phyloP scores from a whole-genome alignment of 768 basidiomycete genomes.

The Mycena indigotica region DNA sequence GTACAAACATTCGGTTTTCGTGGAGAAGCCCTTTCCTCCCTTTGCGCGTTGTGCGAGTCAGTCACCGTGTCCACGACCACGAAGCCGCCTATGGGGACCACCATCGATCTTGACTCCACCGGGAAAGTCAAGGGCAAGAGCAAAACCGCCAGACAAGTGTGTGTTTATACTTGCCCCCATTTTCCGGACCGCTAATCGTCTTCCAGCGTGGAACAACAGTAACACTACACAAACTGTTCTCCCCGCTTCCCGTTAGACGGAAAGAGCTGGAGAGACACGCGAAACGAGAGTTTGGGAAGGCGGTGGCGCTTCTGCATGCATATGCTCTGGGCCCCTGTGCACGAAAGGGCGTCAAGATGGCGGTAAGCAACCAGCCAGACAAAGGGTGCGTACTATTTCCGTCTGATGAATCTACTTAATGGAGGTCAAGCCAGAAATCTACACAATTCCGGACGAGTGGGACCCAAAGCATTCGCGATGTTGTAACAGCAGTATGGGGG shows the following conservation, averaged over 20 bases:
- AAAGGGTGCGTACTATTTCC: conserved; percentile 63
- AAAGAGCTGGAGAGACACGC: conserved; percentile 89
- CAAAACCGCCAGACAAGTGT: conserved; percentile 80
- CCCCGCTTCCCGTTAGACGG: conserved; percentile 82
- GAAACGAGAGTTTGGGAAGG: conserved; percentile 89
- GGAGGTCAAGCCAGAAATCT: conserved; percentile 55
- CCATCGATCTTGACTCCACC: conserved; percentile 68
- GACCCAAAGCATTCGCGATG: conserved; percentile 56
- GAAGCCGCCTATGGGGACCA: conserved; percentile 74
- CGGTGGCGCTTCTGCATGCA: conserved; percentile 74
- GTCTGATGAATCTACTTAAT: background rate
- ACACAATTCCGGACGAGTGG: conserved; percentile 77
- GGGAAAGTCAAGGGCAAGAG: conserved; percentile 61
- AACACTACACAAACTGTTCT: conserved; percentile 69
- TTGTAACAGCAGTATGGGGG: conserved; percentile 82
- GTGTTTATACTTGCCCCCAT: too few species aligned
- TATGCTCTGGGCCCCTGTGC: conserved; percentile 91
- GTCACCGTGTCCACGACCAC: conserved; percentile 79
- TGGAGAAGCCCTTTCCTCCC: conserved; percentile 92
- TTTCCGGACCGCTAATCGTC: conserved; percentile 1
- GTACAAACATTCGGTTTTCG: conserved; percentile 91
- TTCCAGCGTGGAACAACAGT: conserved; percentile 88
- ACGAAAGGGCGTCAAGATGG: conserved; percentile 70
- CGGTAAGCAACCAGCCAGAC: conserved; percentile 67
- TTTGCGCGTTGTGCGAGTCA: conserved; percentile 79